Base-by-base conservation (phyloP, 495 filamentous ascomycete species). In the Chaetomium fimeti region DNA sequence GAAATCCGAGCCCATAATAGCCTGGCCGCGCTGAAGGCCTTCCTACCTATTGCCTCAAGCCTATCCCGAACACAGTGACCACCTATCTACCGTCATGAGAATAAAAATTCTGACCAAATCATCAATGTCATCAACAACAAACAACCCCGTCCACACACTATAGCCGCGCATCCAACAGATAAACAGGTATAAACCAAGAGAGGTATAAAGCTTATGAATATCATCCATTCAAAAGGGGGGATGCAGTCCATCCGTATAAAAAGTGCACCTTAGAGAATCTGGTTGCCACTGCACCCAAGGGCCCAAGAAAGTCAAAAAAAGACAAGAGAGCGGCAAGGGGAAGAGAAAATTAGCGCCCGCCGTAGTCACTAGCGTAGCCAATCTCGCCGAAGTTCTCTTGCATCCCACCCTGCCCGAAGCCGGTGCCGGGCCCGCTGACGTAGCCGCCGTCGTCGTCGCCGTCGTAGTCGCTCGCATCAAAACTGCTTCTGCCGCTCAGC, bases 391-490 rank as follows among this genome's bases (percentile, higher is more conserved):
- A 79, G 60, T 78, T 76, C 61, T 82, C 78, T 40, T 76, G 75
- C 74, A 83, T 72, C 66, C 81, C 75, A 7, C 79, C 78, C 22
- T 76, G 79, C 11, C 78, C 79, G 60, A 80, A 83, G 0, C 81
- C 80, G 15, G 75, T 77, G 6, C 80, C 81, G 3, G 83, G 81
- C 0, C 81, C 82, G 40, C 79, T 82, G n/a, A 85, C 78, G 63
- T 84, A 86, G 9, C 82, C 84, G 5, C 75, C 76, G 42, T 88
- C 87, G 13, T 87, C 85, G 3, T 77, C 81, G 40, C 86, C 85
- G 58, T 86, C 83, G 58, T 84, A 85, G 61, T 91, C 92, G 61
- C 90, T 92, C 0, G 91, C 91, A 71, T 98, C 94, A 68, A 94
- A 97, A 69, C 90, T 94, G 69, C 89, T 92, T 45, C 91, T 83